These are phyloP conservation scores for Coemansia sp. DNA, from an alignment of 192 early-diverging fungal genomes.

Conservation along the genomic window DNA sequence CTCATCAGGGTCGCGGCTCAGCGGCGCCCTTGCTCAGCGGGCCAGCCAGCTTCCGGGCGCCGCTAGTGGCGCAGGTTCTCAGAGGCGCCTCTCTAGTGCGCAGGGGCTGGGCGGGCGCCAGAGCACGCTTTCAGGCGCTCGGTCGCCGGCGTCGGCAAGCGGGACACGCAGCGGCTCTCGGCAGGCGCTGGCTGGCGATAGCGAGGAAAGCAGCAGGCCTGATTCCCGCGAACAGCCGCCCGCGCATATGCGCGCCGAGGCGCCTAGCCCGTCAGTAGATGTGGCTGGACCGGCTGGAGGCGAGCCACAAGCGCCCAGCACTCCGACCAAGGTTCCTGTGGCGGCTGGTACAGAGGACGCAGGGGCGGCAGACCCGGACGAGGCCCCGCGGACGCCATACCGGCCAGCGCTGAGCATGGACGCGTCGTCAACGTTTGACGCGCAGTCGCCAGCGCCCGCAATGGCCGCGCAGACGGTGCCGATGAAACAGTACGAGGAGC, in stretches of 20 bases:
- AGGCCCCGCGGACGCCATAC: constrained; percentile 22
- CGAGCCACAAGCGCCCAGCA: neutral
- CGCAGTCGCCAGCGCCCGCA: neutral
- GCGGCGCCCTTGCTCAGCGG: constrained; percentile 7
- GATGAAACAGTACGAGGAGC: constrained; percentile 71
- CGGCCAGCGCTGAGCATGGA: constrained; percentile 39
- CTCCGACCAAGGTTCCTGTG: constrained; percentile 1
- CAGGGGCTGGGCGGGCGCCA: constrained; percentile 7
- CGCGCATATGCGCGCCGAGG: neutral
- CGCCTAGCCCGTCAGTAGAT: neutral
- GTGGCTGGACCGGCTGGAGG: neutral
- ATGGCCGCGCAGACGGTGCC: constrained; percentile 43
- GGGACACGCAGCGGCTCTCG: constrained; percentile 21
- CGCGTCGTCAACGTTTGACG: constrained; percentile 20
- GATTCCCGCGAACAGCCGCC: constrained; percentile 12
- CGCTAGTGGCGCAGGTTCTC: neutral
- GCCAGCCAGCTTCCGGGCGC: neutral
- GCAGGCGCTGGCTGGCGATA: constrained; percentile 12
- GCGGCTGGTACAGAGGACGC: too few species aligned
- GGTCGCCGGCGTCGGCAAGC: constrained; percentile 7
- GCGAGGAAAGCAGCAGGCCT: constrained; percentile 10
- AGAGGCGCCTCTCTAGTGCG: constrained; percentile 1
- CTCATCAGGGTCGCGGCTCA: constrained; percentile 1
- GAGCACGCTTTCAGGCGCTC: constrained; percentile 14
- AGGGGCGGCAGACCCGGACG: too few species aligned